Evolutionary conservation across 2,329 filamentous ascomycete genomes (phyloP), one percentile per base, ranked within the genome.

Genomic region (Paracamarosporium sp.): DNA sequence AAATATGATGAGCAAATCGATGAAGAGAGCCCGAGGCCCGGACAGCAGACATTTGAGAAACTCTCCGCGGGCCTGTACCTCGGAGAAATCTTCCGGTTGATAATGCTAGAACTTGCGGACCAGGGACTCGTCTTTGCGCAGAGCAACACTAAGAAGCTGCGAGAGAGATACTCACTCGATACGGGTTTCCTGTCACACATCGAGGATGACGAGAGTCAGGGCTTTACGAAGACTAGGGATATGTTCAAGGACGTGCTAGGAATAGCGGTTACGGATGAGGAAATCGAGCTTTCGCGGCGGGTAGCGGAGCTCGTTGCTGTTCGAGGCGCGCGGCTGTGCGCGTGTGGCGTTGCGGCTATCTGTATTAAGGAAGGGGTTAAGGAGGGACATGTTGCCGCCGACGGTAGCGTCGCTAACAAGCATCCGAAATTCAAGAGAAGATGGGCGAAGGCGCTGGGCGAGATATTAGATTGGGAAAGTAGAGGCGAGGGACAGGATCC

Each of bases 101-200:
- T 80, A 3, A 62, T 81, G n/a, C 66, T 80, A 30, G 79, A 81
- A 43, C 68, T 80, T 28, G 86, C 95, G 71, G 89, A 95, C 64
- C 85, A 89, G 50, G 82, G 86, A 43, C 83, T 90, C 64, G 86
- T 97, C 62, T 97, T 97, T 76, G 85, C 88, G 66, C 89, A 91
- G 59, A 81, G 85, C 48, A 83, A 86, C 70, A 20, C 27, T 33
- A 28, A 22, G 6, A 47, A 47, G 12, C 84, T 98, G 56, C 88
- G 88, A 70, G 91, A 91, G 76, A 83, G 92, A 3, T 97, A 97
- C 78, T 88, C 87, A 2, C 81, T 97, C 25, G 93, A 97, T 77
- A 89, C 94, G 5, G 96, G 92, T 11, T 96, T 97, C 85, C 83
- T 97, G 53, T 93, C 92, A 12, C 85, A 88, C 56, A 91, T 97